Evolutionary conservation across 2,329 filamentous ascomycete species (phyloP).

Genomic region (Aspergillus pseudoglaucus): DNA sequence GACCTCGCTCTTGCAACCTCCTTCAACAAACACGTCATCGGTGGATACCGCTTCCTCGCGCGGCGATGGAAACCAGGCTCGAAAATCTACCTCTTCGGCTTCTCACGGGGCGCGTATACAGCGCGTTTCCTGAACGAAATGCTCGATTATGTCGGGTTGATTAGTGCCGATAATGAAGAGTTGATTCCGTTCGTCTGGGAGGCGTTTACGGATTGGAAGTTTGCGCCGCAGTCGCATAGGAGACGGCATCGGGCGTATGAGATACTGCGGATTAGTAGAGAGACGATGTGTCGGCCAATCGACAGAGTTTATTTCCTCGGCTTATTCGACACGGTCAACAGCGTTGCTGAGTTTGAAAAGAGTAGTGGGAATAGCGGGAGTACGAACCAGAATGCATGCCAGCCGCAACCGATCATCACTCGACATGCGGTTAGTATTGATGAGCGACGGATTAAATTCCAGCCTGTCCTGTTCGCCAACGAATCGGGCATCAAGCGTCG

Average conservation of each 20-base stretch:
- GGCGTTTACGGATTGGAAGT: constrained; percentile 11
- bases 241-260: constrained; percentile 3
- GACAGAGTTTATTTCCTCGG: constrained; percentile 17
- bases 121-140: constrained; percentile 19
- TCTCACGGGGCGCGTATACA: constrained; percentile 19
- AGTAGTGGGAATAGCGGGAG: constrained; percentile 1
- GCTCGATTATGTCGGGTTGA: constrained; percentile 14
- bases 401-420: constrained; percentile 40
- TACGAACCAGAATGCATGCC: not conserved
- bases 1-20: constrained; percentile 12
- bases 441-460: constrained; percentile 48
- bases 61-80: constrained; percentile 10
- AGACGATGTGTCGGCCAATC: constrained; percentile 14
- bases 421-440: constrained; percentile 50
- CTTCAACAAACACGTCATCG: constrained; percentile 15
- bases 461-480: constrained; percentile 13
- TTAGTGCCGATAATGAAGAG: constrained; percentile 16
- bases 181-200: constrained; percentile 14
- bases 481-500: not conserved
- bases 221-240: constrained; percentile 3
- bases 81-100: constrained; percentile 19
- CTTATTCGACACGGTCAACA: constrained; percentile 22
- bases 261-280: constrained; percentile 6
- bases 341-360: constrained; percentile 15
- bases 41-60: constrained; percentile 15